Conservation (phyloP, 805 yeast species). For the Yarrowia bubula region DNA sequence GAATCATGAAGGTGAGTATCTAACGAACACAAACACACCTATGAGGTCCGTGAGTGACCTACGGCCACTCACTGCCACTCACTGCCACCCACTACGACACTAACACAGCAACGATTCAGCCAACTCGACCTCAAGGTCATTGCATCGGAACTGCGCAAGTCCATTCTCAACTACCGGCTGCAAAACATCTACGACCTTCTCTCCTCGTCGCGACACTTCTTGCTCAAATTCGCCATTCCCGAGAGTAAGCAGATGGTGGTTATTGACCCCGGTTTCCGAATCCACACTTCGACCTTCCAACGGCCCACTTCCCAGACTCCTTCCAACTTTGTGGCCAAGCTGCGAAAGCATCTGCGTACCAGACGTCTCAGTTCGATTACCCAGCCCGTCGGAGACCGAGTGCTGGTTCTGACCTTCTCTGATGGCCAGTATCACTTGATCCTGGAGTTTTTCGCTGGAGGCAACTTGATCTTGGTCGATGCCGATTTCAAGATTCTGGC, state of each 20-base stretch:
- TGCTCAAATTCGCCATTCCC: constrained; percentile 77
- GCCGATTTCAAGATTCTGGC: constrained; percentile 63
- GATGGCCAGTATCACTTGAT: constrained; percentile 77
- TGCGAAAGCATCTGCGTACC: constrained; percentile 82
- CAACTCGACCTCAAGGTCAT: constrained; percentile 77
- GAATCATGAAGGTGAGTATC: not conserved
- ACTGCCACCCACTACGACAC: not conserved
- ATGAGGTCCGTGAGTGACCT: not conserved
- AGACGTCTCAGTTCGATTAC: constrained; percentile 69
- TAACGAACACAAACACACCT: too few relatives aligned
- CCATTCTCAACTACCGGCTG: constrained; percentile 63
- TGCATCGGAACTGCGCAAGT: constrained; percentile 58
- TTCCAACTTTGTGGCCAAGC: constrained; percentile 77
- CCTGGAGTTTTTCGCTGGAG: constrained; percentile 92
- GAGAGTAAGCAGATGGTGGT: constrained; percentile 75
- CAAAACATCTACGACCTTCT: constrained; percentile 83
- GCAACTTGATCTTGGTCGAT: constrained; percentile 79
- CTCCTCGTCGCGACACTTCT: constrained; percentile 66
- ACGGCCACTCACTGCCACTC: too few relatives aligned
- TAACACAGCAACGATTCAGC: constrained; percentile 72
- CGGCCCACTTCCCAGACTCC: constrained; percentile 81
- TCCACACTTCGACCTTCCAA: constrained; percentile 75
- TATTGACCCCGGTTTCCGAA: constrained; percentile 81
- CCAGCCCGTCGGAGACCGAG: constrained; percentile 77
- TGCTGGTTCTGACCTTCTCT: constrained; percentile 78